phyloP scores from a whole-genome alignment of 2,329 filamentous ascomycete genomes.

The Fusarium guadeloupense region DNA sequence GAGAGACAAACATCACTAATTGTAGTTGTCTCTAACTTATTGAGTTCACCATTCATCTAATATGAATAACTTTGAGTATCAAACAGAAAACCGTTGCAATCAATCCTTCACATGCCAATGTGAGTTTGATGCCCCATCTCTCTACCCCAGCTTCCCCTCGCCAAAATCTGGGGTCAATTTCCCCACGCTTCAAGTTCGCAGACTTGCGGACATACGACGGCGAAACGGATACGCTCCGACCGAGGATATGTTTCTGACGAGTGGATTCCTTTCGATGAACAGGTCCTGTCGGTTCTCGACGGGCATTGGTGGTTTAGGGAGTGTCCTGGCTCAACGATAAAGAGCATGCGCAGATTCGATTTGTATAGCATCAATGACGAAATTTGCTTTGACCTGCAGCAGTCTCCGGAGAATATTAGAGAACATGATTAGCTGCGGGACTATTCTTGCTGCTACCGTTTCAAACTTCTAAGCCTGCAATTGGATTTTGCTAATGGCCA shows the following conservation, averaged over 20 bases:
- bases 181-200: conserved; percentile 8
- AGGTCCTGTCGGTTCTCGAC: conserved; percentile 4
- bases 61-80: no score
- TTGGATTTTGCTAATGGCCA: conserved; percentile 1
- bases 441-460: neutral
- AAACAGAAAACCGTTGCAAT: no score
- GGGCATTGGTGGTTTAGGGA: conserved; percentile 7
- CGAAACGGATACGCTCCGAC: conserved; percentile 27
- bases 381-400: neutral
- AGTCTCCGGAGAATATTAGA: neutral
- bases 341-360: neutral
- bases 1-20: no score
- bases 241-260: conserved; percentile 16
- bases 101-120: no score
- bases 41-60: no score
- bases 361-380: conserved; percentile 25
- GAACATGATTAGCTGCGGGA: neutral
- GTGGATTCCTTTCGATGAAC: neutral
- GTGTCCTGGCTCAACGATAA: neutral
- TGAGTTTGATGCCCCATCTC: conserved; percentile 9
- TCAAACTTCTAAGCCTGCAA: neutral
- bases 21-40: no score
- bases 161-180: conserved; percentile 37
- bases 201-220: conserved; percentile 36
- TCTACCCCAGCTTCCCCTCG: conserved; percentile 40